Evolutionary conservation across 352 stramenopile genomes (phyloP).

Genomic region (Pythium aristosporum): DNA sequence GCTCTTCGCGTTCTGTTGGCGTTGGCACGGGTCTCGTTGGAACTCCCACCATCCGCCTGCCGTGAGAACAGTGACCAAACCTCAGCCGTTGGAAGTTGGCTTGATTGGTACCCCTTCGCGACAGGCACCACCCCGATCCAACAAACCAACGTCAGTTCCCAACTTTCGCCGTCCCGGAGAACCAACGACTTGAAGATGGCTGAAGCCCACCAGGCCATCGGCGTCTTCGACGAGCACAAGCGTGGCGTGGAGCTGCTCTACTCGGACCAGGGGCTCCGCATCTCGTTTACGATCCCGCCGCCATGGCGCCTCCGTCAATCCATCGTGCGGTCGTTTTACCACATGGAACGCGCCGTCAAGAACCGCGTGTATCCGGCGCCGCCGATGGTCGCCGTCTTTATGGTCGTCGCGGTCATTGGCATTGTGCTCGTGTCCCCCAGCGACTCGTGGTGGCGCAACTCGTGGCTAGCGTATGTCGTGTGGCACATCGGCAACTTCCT

Average conservation of each 20-base stretch:
- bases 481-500: constrained; percentile 82
- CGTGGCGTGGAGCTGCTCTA: constrained; percentile 84
- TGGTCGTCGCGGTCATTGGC: constrained; percentile 59
- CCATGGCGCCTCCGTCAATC: constrained; percentile 71
- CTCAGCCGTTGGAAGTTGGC: neutral
- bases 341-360: constrained; percentile 69
- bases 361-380: constrained; percentile 79
- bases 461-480: constrained; percentile 64
- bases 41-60: constrained; percentile 16
- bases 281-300: constrained; percentile 84
- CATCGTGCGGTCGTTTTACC: constrained; percentile 59
- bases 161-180: constrained; percentile 8
- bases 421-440: constrained; percentile 54
- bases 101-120: neutral
- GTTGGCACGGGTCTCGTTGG: constrained; percentile 18
- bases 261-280: constrained; percentile 77
- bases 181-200: constrained; percentile 46
- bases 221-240: constrained; percentile 87
- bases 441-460: constrained; percentile 87
- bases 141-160: constrained; percentile 18
- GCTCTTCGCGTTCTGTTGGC: neutral
- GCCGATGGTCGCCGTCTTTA: constrained; percentile 54
- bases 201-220: constrained; percentile 83
- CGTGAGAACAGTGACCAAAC: constrained; percentile 15
- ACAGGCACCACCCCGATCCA: neutral